Base-by-base conservation (phyloP, 768 basidiomycete species). In the Agaricus sinodeliciosus region DNA sequence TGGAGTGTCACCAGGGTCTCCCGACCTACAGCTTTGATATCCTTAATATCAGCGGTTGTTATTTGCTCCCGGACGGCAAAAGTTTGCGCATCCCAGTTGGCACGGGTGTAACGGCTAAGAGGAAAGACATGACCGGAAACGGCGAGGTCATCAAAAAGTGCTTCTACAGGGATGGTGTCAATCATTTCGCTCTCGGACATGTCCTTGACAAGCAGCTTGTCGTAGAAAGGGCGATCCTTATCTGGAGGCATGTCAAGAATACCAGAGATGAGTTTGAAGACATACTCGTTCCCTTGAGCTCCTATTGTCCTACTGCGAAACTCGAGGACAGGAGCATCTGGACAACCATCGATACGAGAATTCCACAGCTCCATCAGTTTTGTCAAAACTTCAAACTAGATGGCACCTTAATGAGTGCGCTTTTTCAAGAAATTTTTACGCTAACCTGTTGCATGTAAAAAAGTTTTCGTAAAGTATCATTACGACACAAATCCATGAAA, bases 371-470 rank as follows among this genome's bases (percentile, higher is more conserved):
- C 76, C 9, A 64, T 68, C 13, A 79, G 65, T 51, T 69, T 74
- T 0, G 73, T 61, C 0, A 78, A 60, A 0, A 78, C 73, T 58
- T 79, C 78, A 51, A 79, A 78, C 77, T 79, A 49, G 9, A 43
- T 18, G 48, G 46, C 22, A 55, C 19, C 27, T 39, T 45, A 40
- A 8, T 28, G 35, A 9, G 48, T 34, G 15, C 26, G 22, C 15
- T 5, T 15, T 41, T 15, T 31, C 40, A 19, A 43, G 39, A 22
- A 7, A 28, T 12, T 28, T 28, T 18, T 18, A 15, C 9, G 62
- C 66, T 12, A 48, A 76, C 77, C 68, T 79, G 75, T 59, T 76
- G 75, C 72, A 78, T 77, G 57, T 74, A 78, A 57, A 79, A 76
- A 2, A 79, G 61, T 57, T 78, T 78, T n/a, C 76, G 67, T 31